Evolutionary conservation across 768 basidiomycete genomes (phyloP), one percentile per base, ranked within the genome.

Genomic region (Auricularia sp.): DNA sequence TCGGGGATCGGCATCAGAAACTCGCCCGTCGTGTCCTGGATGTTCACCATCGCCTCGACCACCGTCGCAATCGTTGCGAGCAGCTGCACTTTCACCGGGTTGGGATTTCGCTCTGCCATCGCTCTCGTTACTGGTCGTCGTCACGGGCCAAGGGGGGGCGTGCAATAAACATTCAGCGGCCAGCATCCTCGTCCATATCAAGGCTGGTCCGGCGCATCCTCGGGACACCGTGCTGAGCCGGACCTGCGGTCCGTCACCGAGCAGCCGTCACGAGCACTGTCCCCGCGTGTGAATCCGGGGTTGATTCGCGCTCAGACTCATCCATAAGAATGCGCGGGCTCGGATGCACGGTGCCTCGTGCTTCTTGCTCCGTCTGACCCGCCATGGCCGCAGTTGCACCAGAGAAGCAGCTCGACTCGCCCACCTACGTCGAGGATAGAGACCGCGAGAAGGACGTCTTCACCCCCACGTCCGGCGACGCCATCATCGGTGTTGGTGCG

Each of bases 21-120:
- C 70, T 82, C 77, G 44, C 83, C 82, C 0, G 77, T 79, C 67
- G 77, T 77, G 70, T 84, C 83, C 65, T 80, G 76, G 72, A 84
- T 82, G 64, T 81, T 80, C 64, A 84, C 80, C 13, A 81, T 72
- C 62, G 78, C 79, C 58, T 78, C 63, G 65, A 80, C 77, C 42
- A 81, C 70, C 34, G 70, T 75, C 4, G 68, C 67, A 54, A 80
- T 79, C 33, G 75, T 70, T 58, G 70, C 67, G n/a, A 71, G 29
- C 21, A 70, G 44, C 8, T 68, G 63, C 36, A 69, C 66, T 67
- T 77, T 78, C 51, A 65, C 67, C 10, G 72, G 73, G 63, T 78
- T 74, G n/a, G 70, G 67, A 66, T 73, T 75, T 62, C 72, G 71
- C 58, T 69, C 62, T 54, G 77, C 75, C 77, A 78, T 77, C 11